These are phyloP conservation scores for Globisporangium heterothallicum DNA, from an alignment of 352 stramenopile species.

Conservation along the genomic window DNA sequence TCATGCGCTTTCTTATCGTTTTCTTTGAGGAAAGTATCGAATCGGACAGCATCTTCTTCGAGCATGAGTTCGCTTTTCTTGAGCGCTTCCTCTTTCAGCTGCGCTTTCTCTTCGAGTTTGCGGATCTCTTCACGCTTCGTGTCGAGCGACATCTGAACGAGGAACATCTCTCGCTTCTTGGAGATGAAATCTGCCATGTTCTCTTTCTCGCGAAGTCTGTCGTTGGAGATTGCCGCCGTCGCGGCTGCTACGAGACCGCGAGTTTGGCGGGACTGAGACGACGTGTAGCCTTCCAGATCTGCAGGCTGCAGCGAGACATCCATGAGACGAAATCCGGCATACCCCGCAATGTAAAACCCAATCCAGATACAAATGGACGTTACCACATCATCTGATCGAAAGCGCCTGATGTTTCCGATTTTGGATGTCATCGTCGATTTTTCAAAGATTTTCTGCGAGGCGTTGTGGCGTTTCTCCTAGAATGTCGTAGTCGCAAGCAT, in stretches of 20 bases:
- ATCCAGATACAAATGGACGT: neutral
- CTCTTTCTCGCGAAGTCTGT: conserved; percentile 90
- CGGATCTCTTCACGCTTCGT: conserved; percentile 96
- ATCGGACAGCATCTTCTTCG: conserved; percentile 93
- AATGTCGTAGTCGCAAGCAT: neutral
- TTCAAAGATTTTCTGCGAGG: conserved; percentile 85
- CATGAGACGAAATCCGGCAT: neutral
- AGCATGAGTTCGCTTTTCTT: conserved; percentile 95
- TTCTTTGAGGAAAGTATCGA: conserved; percentile 96
- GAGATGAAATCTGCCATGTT: conserved; percentile 94
- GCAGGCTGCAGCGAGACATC: conserved; percentile 21
- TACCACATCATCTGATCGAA: conserved; percentile 62
- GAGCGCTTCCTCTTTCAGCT: conserved; percentile 93
- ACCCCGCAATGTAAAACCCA: neutral
- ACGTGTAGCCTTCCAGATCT: conserved; percentile 46
- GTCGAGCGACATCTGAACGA: conserved; percentile 94
- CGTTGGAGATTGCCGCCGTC: conserved; percentile 75
- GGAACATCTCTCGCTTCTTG: conserved; percentile 97
- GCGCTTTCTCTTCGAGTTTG: conserved; percentile 94
- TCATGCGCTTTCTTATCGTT: conserved; percentile 97
- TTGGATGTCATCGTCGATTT: conserved; percentile 81
- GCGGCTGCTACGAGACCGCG: conserved; percentile 73
- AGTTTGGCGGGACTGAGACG: conserved; percentile 67
- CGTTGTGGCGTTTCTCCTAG: conserved; percentile 48
- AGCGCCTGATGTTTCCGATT: conserved; percentile 76